Conservation (phyloP, 257 asterid genomes). For the Fraxinus americana region DNA sequence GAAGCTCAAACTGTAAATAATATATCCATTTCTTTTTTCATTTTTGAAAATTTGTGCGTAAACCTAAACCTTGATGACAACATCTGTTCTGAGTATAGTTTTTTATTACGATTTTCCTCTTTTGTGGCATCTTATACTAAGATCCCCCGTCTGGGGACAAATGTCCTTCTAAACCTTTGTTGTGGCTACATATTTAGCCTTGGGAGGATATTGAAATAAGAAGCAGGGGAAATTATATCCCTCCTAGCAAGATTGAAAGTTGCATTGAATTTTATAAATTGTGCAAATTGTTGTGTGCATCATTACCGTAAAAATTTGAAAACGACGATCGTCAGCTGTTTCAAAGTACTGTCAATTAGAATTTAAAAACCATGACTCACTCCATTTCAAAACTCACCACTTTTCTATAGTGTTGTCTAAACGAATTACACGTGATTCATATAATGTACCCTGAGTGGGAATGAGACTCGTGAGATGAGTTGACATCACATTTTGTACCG, state of each 20-base stretch:
- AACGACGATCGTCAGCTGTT: not conserved
- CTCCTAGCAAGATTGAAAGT: not conserved
- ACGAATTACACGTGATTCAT: not conserved
- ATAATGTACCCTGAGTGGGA: not conserved
- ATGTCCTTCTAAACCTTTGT: not conserved
- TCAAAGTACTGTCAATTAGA: not conserved
- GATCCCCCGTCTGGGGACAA: no score
- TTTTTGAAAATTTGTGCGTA: not conserved
- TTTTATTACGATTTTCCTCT: not conserved
- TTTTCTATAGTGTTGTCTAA: not conserved
- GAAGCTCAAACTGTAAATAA: constrained; percentile 74
- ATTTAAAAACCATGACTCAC: not conserved
- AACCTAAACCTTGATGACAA: not conserved
- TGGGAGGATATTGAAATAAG: not conserved
- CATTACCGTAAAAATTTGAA: not conserved
- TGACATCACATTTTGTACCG: not conserved
- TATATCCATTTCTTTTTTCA: not conserved
- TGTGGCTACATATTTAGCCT: not conserved
- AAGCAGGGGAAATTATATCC: not conserved
- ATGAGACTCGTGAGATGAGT: not conserved
- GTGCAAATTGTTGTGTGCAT: not conserved
- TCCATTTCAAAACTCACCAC: not conserved
- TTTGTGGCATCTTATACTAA: no score
- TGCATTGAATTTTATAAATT: not conserved
- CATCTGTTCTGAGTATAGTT: not conserved